A percentile compares a stretch with the other conserved stretches of the same genome.
Evolutionary conservation across 192 early-diverging fungal species (phyloP).

Genomic region (Entomortierella beljakovae): DNA sequence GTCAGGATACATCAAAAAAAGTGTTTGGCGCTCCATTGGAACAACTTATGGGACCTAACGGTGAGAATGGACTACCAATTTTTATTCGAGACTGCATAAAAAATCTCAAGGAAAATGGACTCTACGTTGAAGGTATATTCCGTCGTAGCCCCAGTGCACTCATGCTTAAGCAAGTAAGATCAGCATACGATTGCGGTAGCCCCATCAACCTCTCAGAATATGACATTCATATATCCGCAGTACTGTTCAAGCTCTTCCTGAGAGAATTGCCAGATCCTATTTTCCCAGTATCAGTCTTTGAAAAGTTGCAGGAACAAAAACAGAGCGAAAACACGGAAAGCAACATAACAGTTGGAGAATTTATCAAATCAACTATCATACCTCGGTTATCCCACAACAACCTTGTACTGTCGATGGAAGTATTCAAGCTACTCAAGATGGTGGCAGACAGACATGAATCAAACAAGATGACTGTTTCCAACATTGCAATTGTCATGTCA

Average conservation of each 20-base stretch:
- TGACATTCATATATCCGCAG: constrained; percentile 86
- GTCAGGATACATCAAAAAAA: constrained; percentile 39
- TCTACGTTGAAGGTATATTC: constrained; percentile 87
- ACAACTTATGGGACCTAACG: constrained; percentile 77
- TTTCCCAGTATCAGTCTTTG: constrained; percentile 72
- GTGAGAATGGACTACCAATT: constrained; percentile 79
- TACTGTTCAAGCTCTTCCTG: constrained; percentile 86
- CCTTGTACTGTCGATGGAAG: constrained; percentile 65
- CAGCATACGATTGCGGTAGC: constrained; percentile 66
- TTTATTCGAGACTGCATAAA: constrained; percentile 79
- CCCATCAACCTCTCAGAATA: constrained; percentile 69
- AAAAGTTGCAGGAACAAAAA: constrained; percentile 56
- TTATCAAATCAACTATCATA: constrained; percentile 47
- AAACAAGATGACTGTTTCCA: constrained; percentile 89
- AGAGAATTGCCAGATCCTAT: constrained; percentile 84
- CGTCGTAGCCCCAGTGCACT: constrained; percentile 82
- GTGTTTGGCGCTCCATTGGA: constrained; percentile 86
- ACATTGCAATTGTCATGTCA: constrained; percentile 87
- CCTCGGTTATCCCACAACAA: constrained; percentile 60
- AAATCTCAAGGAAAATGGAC: constrained; percentile 71
- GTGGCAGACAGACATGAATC: constrained; percentile 71
- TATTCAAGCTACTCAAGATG: constrained; percentile 78
- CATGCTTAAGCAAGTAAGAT: constrained; percentile 73
- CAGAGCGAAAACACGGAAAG: constrained; percentile 4
- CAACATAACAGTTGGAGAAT: constrained; percentile 56